Conservation (phyloP, 2,329 filamentous ascomycete genomes). For the Dactylellina leptospora region DNA sequence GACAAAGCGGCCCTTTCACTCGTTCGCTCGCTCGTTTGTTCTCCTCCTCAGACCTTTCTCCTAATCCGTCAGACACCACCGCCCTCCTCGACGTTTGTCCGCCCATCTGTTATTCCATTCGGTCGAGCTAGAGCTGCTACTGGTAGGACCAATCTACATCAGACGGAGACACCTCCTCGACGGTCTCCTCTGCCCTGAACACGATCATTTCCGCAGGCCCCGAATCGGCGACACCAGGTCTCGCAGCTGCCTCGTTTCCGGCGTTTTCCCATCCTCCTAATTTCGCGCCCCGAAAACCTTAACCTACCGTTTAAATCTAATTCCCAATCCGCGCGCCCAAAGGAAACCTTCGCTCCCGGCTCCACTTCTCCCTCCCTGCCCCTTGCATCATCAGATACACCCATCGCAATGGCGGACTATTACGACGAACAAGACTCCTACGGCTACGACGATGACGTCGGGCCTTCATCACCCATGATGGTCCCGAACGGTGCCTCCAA, state of each 20-base stretch:
- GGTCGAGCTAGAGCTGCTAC: background rate
- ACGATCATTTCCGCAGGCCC: constrained; percentile 6
- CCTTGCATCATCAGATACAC: background rate
- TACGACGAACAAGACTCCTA: constrained; percentile 50
- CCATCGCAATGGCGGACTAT: constrained; percentile 44
- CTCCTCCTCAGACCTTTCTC: no score
- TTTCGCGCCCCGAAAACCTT: constrained; percentile 12
- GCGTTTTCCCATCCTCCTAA: constrained; percentile 30
- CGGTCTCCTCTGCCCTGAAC: background rate
- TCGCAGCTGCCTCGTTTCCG: constrained; percentile 19
- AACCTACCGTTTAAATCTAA: constrained; percentile 24
- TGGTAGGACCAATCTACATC: background rate
- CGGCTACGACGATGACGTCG: constrained; percentile 44
- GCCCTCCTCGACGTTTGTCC: no score
- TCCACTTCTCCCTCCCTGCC: constrained; percentile 1
- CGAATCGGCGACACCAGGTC: constrained; percentile 23
- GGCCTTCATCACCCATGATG: constrained; percentile 49
- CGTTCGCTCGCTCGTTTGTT: background rate
- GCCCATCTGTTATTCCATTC: no score
- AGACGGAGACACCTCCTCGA: background rate
- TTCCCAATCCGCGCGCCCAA: constrained; percentile 13
- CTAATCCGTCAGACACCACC: no score
- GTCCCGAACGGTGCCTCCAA: constrained; percentile 58
- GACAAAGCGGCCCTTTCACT: no score
- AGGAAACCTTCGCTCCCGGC: background rate